A percentile compares a stretch with the other conserved stretches of the same genome.
Evolutionary conservation across 225 moss, liverwort and hornwort species (phyloP).

Genomic region (Rhytidiadelphus loreus): DNA sequence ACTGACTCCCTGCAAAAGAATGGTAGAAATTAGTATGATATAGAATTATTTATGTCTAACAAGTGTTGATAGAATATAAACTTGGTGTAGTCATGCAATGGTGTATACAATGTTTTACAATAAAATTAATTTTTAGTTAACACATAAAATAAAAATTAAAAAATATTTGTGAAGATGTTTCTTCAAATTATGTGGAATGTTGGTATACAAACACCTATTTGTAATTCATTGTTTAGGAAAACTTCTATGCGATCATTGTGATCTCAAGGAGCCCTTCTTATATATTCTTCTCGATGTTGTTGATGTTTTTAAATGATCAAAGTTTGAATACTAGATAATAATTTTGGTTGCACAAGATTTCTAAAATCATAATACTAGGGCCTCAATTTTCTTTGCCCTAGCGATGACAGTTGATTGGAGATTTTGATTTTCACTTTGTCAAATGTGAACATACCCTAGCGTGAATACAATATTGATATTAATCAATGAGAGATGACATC

Average conservation of each 20-base stretch:
- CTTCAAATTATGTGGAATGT: accelerated
- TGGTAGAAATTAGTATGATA: background rate
- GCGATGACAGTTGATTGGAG: background rate
- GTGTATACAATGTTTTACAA: too few species aligned
- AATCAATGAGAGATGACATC: background rate
- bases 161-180: too few species aligned
- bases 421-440: background rate
- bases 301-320: background rate
- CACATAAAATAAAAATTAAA: background rate
- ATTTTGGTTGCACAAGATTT: background rate
- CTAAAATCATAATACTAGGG: background rate
- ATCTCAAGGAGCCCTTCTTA: accelerated
- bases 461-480: too few species aligned
- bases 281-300: background rate
- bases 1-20: background rate
- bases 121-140: background rate
- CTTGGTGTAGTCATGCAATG: background rate
- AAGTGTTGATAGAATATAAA: background rate
- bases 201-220: background rate
- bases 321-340: background rate
- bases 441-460: background rate
- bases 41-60: background rate
- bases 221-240: background rate
- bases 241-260: background rate
- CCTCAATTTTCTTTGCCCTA: background rate